Base-by-base conservation (phyloP, 2,329 filamentous ascomycete species). In the Arachnopeziza araneosa region DNA sequence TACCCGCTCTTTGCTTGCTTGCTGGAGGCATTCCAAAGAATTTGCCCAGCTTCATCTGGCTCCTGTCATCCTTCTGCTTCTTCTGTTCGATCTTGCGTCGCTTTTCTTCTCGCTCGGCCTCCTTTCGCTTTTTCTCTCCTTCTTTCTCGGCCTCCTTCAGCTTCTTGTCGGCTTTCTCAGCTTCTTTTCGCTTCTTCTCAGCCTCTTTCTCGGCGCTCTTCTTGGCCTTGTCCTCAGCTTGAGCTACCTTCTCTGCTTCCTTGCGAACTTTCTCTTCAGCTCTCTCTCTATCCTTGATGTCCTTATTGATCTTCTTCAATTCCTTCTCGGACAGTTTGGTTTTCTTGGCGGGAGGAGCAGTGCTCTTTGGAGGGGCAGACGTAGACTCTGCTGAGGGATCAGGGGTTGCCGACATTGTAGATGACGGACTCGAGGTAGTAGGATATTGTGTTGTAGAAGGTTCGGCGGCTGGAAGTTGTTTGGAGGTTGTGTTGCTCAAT, bases 51-150 rank as follows among this genome's bases (percentile, higher is more conserved):
- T 70, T 74, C 66, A 76, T 77, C 61, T 80, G 77, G 56, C 76
- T 76, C 50, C 77, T 75, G 54, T 78, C 79, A 60, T 79, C 77
- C 57, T 75, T 73, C 61, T 74, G 76, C 62, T 79, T 77, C 54
- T 77, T 75, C 61, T 80, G 71, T 7, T 73, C 71, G 26, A 30
- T 30, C 65, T 75, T 73, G 64, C 30, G 71, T 70, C 23, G 64
- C 69, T 26, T 71, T 68, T 55, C 65, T 61, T 64, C 65, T 30
- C 73, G 68, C 63, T 81, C 81, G 4, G 55, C 55, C 23, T 60
- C 56, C 55, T 66, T 67, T 21, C 6, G 50, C 22, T 22, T n/a
- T 54, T 62, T 59, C 26, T 70, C 57, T 66, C 75, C 77, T 63
- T 80, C 78, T 58, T 79, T 76, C 60, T 67, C 67, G 22, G 69